Evolutionary conservation across 192 early-diverging fungal species (phyloP).

Genomic region (Mortierella alpina): DNA sequence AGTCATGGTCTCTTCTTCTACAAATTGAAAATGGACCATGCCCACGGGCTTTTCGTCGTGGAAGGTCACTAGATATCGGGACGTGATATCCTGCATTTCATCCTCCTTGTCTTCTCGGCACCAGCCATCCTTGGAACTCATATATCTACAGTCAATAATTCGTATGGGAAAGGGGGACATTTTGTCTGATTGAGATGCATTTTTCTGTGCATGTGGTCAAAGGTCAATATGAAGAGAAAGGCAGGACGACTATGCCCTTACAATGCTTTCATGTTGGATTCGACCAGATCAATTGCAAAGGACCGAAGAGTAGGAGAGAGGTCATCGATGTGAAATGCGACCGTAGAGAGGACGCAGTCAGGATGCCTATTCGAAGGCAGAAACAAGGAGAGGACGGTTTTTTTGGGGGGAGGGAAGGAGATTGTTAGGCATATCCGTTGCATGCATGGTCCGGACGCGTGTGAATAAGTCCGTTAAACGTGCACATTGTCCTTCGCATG

Average conservation of each 20-base stretch:
- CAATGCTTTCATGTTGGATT: slow-evolving; percentile 70
- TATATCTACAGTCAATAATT: slow-evolving; percentile 54
- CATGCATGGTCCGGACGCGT: background rate
- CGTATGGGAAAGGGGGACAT: background rate
- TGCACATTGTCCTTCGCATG: too few relatives aligned
- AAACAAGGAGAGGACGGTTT: background rate
- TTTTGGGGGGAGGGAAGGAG: too few relatives aligned
- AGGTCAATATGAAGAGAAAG: background rate
- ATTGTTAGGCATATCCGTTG: background rate
- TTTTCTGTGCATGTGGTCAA: slow-evolving; percentile 3
- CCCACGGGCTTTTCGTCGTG: slow-evolving; percentile 34
- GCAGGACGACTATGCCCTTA: slow-evolving; percentile 35
- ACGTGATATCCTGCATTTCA: slow-evolving; percentile 67
- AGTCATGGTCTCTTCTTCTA: slow-evolving; percentile 71
- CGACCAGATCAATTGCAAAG: slow-evolving; percentile 68
- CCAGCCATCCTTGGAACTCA: slow-evolving; percentile 75
- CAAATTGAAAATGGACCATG: slow-evolving; percentile 71
- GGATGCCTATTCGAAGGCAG: slow-evolving; percentile 13
- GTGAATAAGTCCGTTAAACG: too few relatives aligned
- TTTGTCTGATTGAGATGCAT: background rate
- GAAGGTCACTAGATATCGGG: slow-evolving; percentile 67
- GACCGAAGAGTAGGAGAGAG: slow-evolving; percentile 49
- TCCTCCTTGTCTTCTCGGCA: slow-evolving; percentile 61
- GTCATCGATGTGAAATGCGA: slow-evolving; percentile 53
- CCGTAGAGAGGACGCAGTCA: slow-evolving; percentile 17